Conservation (phyloP, 495 filamentous ascomycete genomes). For the Parathielavia appendiculata region DNA sequence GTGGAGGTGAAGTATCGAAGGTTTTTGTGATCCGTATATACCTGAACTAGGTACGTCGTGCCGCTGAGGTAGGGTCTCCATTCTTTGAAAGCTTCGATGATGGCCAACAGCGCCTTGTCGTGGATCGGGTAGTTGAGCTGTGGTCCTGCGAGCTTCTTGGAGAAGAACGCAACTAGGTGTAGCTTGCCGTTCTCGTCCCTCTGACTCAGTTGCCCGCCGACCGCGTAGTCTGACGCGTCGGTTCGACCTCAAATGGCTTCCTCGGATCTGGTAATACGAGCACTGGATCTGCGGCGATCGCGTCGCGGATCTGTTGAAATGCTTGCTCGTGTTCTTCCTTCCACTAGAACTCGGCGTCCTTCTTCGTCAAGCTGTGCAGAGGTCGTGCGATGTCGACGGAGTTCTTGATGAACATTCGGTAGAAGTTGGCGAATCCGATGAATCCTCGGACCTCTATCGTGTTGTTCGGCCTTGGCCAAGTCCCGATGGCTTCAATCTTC, state of each 20-base stretch:
- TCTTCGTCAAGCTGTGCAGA: neutral
- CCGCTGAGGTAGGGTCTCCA: too few species aligned
- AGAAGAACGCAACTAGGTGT: slow-evolving; percentile 11
- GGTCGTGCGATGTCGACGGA: slow-evolving; percentile 1
- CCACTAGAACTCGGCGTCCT: too few species aligned
- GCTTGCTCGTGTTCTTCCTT: too few species aligned
- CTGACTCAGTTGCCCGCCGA: slow-evolving; percentile 10
- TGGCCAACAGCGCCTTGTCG: slow-evolving; percentile 10
- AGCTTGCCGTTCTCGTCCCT: slow-evolving; percentile 5
- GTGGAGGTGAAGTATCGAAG: too few species aligned
- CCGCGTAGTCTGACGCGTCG: slow-evolving; percentile 9
- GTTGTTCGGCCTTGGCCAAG: neutral
- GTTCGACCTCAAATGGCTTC: slow-evolving; percentile 11
- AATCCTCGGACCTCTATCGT: neutral
- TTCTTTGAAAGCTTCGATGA: slow-evolving; percentile 22
- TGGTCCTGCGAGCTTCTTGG: too few species aligned
- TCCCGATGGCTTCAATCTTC: neutral
- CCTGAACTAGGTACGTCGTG: too few species aligned
- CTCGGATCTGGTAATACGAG: slow-evolving; percentile 1
- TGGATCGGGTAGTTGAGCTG: slow-evolving; percentile 9
- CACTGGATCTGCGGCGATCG: too few species aligned
- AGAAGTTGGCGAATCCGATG: slow-evolving; percentile 5
- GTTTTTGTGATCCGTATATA: too few species aligned
- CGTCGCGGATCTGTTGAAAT: too few species aligned
- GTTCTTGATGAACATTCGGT: slow-evolving; percentile 8